These are phyloP conservation scores for Penicillium vulpinum DNA, from an alignment of 2,329 filamentous ascomycete genomes.

Conservation along the genomic window DNA sequence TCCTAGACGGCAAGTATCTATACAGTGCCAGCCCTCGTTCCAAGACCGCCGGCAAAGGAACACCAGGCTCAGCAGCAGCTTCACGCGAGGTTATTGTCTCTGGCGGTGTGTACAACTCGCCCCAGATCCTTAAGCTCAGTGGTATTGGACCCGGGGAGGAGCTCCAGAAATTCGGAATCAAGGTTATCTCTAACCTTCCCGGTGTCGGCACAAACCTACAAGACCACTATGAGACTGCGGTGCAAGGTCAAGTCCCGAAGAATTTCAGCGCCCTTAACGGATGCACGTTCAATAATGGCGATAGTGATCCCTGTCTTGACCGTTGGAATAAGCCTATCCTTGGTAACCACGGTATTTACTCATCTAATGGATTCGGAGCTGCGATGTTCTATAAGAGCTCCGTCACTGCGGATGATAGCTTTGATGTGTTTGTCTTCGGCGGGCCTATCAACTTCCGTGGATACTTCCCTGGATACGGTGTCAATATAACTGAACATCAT, in stretches of 20 bases:
- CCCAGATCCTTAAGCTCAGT: constrained; percentile 64
- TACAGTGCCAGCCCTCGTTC: constrained; percentile 50
- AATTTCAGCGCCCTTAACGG: constrained; percentile 34
- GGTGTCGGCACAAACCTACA: constrained; percentile 66
- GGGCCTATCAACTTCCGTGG: constrained; percentile 58
- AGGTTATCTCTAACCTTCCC: constrained; percentile 56
- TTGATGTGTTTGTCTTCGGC: constrained; percentile 58
- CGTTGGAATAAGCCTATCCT: constrained; percentile 45
- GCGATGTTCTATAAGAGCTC: constrained; percentile 44
- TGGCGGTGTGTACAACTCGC: constrained; percentile 62
- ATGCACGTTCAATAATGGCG: constrained; percentile 32
- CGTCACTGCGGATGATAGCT: constrained; percentile 45
- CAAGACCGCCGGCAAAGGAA: constrained; percentile 28
- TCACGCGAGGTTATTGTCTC: constrained; percentile 50
- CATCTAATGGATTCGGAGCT: constrained; percentile 56
- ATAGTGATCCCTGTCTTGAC: constrained; percentile 45
- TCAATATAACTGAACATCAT: constrained; percentile 41
- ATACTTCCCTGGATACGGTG: constrained; percentile 49
- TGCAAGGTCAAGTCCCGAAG: constrained; percentile 43
- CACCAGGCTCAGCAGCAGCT: constrained; percentile 43
- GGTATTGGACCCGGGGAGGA: constrained; percentile 61
- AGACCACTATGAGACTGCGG: constrained; percentile 51
- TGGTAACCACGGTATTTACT: constrained; percentile 44
- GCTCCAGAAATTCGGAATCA: constrained; percentile 56
- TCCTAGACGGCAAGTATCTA: constrained; percentile 49